Percentiles rank a stretch among this genome's conserved stretches.
phyloP scores from a whole-genome alignment of 352 stramenopile genomes.

The Globisporangium emineosum region DNA sequence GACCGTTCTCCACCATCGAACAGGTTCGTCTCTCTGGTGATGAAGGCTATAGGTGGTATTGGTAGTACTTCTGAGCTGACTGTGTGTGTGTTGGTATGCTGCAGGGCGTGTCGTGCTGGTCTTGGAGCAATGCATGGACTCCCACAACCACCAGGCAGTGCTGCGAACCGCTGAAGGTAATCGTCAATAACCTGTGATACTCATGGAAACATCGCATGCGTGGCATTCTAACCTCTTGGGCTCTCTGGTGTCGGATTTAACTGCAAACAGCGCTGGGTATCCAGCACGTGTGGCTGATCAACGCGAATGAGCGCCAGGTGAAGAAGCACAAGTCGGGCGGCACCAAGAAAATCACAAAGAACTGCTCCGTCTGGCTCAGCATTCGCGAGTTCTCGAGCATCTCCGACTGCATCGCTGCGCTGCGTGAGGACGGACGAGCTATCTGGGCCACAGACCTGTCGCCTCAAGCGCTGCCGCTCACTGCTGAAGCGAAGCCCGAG shows the following conservation, averaged over 20 bases:
- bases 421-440: slow-evolving; percentile 55
- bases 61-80: background rate
- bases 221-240: slow-evolving; percentile 15
- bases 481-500: slow-evolving; percentile 32
- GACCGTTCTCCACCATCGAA: slow-evolving; percentile 62
- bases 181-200: slow-evolving; percentile 10
- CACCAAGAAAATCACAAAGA: slow-evolving; percentile 78
- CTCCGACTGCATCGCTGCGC: slow-evolving; percentile 64
- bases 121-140: slow-evolving; percentile 79
- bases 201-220: background rate
- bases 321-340: slow-evolving; percentile 61
- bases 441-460: slow-evolving; percentile 92
- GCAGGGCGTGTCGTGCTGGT: slow-evolving; percentile 64
- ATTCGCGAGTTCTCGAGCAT: slow-evolving; percentile 86
- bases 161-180: slow-evolving; percentile 89
- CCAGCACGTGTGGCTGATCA: slow-evolving; percentile 88
- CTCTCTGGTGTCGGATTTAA: too few species aligned
- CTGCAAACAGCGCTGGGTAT: slow-evolving; percentile 86
- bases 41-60: background rate
- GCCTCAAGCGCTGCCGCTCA: slow-evolving; percentile 60
- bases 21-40: slow-evolving; percentile 17
- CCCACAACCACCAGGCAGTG: slow-evolving; percentile 88
- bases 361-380: slow-evolving; percentile 80
- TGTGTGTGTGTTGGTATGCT: background rate
- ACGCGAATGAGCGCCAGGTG: slow-evolving; percentile 57